phyloP scores from a whole-genome alignment of 2,329 filamentous ascomycete genomes.

The Massarina eburnea region DNA sequence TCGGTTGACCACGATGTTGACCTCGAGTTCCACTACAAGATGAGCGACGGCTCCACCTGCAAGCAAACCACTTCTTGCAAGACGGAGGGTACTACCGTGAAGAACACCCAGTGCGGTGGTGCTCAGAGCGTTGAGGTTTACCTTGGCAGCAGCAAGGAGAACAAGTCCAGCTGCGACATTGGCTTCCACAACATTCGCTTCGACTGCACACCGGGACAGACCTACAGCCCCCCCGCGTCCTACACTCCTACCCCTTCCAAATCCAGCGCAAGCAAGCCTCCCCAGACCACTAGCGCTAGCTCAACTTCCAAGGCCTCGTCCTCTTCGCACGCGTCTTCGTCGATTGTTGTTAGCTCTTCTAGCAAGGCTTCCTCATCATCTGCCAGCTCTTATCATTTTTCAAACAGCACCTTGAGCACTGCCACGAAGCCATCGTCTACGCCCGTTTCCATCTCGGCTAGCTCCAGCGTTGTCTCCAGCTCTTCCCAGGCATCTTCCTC shows the following conservation, averaged over 20 bases:
- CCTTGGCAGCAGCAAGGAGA: slow-evolving; percentile 44
- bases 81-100: slow-evolving; percentile 66
- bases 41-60: slow-evolving; percentile 81
- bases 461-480: neutral
- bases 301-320: slow-evolving; percentile 1
- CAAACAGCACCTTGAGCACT: slow-evolving; percentile 1
- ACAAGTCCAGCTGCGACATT: slow-evolving; percentile 65
- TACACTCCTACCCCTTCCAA: slow-evolving; percentile 15
- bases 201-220: slow-evolving; percentile 59
- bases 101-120: slow-evolving; percentile 90
- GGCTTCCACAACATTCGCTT: slow-evolving; percentile 75
- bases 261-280: neutral
- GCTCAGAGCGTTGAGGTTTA: slow-evolving; percentile 77
- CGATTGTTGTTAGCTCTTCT: slow-evolving; percentile 5
- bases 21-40: slow-evolving; percentile 82
- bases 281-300: neutral
- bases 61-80: slow-evolving; percentile 74
- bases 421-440: slow-evolving; percentile 6
- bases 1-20: slow-evolving; percentile 74
- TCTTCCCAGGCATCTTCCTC: neutral
- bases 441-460: slow-evolving; percentile 6
- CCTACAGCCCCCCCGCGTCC: slow-evolving; percentile 22
- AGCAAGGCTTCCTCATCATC: neutral
- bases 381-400: neutral
- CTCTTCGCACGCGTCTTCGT: too few relatives aligned